A percentile compares a stretch with the other conserved stretches of the same genome.
phyloP scores from a whole-genome alignment of 2,329 filamentous ascomycete genomes.

The Cytospora mali region DNA sequence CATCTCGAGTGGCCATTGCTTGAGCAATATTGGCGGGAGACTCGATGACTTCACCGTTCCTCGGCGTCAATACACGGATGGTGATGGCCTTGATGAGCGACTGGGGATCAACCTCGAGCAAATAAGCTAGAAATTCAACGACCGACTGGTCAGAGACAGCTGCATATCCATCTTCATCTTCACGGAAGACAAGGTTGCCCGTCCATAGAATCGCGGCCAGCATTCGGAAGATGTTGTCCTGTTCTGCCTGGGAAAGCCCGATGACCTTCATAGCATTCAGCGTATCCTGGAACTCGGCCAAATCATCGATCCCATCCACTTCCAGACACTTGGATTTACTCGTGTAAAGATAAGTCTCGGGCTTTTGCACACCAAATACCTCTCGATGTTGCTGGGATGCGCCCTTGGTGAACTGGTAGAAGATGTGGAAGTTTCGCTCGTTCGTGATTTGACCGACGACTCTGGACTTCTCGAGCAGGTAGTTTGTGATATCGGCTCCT shows the following conservation, averaged over 20 bases:
- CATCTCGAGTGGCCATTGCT: constrained; percentile 84
- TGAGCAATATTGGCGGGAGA: constrained; percentile 85
- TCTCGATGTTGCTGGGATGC: constrained; percentile 85
- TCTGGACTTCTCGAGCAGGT: constrained; percentile 91
- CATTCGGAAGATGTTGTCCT: constrained; percentile 97
- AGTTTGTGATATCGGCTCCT: constrained; percentile 97
- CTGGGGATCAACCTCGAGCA: constrained; percentile 82
- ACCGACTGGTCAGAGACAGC: constrained; percentile 86
- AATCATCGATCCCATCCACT: constrained; percentile 90
- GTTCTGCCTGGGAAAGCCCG: constrained; percentile 82
- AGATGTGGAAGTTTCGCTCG: constrained; percentile 98
- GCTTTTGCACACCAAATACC: constrained; percentile 86
- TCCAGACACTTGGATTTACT: constrained; percentile 93
- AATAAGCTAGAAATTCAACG: constrained; percentile 90
- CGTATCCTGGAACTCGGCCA: constrained; percentile 86
- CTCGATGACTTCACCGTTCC: constrained; percentile 67
- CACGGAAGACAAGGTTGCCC: constrained; percentile 87
- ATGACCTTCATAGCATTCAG: constrained; percentile 94
- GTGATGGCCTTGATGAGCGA: constrained; percentile 87
- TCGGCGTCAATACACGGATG: constrained; percentile 76
- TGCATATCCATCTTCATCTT: constrained; percentile 89
- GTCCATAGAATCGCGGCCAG: constrained; percentile 89
- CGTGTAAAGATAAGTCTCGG: constrained; percentile 91
- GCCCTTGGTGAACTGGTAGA: constrained; percentile 98
- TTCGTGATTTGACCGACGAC: constrained; percentile 94